These are phyloP conservation scores for Clonostachys sp. DNA, from an alignment of 2,329 filamentous ascomycete species.

Conservation along the genomic window DNA sequence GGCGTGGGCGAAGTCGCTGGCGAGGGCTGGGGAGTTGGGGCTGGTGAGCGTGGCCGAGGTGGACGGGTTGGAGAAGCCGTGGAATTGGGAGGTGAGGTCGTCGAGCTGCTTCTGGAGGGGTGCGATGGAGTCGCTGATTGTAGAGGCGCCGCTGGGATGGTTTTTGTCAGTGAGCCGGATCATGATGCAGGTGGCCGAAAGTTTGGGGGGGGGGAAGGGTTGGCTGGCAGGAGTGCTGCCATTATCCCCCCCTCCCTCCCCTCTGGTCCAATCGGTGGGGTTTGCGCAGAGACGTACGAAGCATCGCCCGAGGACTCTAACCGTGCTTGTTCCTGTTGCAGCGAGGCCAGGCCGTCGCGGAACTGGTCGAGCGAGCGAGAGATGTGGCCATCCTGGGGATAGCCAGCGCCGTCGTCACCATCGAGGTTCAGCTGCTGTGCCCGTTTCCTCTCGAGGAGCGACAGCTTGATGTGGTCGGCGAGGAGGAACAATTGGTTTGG, in stretches of 20 bases:
- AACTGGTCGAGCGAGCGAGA: slow-evolving; percentile 84
- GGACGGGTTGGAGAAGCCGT: slow-evolving; percentile 53
- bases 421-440: slow-evolving; percentile 77
- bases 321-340: slow-evolving; percentile 61
- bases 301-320: slow-evolving; percentile 62
- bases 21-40: slow-evolving; percentile 61
- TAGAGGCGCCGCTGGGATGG: slow-evolving; percentile 32
- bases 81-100: slow-evolving; percentile 77
- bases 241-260: background rate
- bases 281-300: slow-evolving; percentile 35
- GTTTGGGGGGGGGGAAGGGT: background rate
- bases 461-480: slow-evolving; percentile 95
- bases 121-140: slow-evolving; percentile 59
- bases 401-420: slow-evolving; percentile 31
- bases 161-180: background rate
- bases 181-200: background rate
- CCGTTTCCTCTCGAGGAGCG: slow-evolving; percentile 84
- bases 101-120: slow-evolving; percentile 69
- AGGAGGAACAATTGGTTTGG: slow-evolving; percentile 82
- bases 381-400: slow-evolving; percentile 84
- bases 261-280: background rate
- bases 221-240: no score
- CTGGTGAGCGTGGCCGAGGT: slow-evolving; percentile 47
- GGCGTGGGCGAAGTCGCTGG: slow-evolving; percentile 61
- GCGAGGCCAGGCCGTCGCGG: slow-evolving; percentile 68